Percentiles rank a stretch among this genome's conserved stretches.
Conservation (phyloP, 2,329 filamentous ascomycete species). For the Chrysoporthe cubensis region DNA sequence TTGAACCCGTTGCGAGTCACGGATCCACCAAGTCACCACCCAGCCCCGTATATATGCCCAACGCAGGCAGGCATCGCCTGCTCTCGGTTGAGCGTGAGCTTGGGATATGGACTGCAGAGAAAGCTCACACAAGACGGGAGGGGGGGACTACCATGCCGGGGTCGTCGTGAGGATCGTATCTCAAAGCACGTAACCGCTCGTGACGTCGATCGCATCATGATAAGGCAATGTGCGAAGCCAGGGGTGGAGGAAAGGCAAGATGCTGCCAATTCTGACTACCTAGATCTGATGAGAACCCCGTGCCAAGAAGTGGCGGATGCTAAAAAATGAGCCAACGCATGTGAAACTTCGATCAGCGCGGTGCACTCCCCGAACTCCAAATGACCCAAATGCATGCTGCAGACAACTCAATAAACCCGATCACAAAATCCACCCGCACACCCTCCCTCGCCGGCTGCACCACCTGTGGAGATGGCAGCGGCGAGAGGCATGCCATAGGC, state of each 20-base stretch:
- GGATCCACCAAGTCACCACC: no score
- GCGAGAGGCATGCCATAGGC: not conserved
- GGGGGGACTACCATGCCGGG: no score
- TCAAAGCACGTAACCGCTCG: no score
- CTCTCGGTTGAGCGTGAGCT: no score
- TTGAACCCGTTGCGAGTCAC: no score
- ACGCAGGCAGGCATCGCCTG: no score
- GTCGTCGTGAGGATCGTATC: no score
- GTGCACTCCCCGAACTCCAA: slow-evolving; percentile 25
- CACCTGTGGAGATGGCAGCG: not conserved
- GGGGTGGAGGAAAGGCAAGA: not conserved
- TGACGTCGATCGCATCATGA: no score
- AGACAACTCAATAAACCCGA: slow-evolving; percentile 9
- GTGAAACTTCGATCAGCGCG: not conserved
- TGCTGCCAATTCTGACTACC: no score
- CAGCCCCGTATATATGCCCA: no score
- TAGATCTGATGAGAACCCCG: not conserved
- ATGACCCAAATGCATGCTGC: slow-evolving; percentile 22
- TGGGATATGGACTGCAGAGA: no score
- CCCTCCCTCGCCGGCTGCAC: not conserved
- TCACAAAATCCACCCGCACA: not conserved
- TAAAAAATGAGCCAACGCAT: not conserved
- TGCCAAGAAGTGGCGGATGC: not conserved
- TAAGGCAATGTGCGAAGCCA: not conserved
- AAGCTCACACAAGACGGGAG: no score